Evolutionary conservation across 148 eudicot species (phyloP).

Genomic region (Fagopyrum homotropicum): DNA sequence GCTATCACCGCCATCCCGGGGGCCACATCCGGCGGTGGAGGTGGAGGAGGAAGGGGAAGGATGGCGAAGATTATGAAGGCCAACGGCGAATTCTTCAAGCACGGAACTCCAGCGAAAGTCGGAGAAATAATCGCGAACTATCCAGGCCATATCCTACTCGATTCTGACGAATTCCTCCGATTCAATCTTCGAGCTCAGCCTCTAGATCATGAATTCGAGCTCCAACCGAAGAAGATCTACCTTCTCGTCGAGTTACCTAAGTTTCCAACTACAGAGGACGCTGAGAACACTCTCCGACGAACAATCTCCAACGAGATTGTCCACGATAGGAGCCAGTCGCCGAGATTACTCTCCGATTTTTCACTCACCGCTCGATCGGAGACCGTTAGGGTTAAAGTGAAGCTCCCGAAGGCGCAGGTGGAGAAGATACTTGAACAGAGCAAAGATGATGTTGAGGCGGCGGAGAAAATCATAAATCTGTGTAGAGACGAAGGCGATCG

Average conservation of each 20-base stretch:
- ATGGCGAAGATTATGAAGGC: slow-evolving; percentile 68
- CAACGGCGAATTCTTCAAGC: slow-evolving; percentile 55
- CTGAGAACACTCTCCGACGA: slow-evolving; percentile 20
- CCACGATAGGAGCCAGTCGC: slow-evolving; percentile 28
- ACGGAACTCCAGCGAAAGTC: slow-evolving; percentile 42
- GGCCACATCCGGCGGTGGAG: background rate
- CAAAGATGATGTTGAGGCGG: slow-evolving; percentile 50
- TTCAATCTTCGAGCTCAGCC: slow-evolving; percentile 63
- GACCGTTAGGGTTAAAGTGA: slow-evolving; percentile 42
- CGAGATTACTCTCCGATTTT: slow-evolving; percentile 28
- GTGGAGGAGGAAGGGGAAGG: slow-evolving; percentile 27
- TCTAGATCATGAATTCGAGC: slow-evolving; percentile 24
- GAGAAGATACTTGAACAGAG: slow-evolving; percentile 45
- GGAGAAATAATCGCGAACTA: slow-evolving; percentile 49
- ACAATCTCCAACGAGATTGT: slow-evolving; percentile 25
- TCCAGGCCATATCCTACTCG: slow-evolving; percentile 61
- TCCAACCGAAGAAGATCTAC: slow-evolving; percentile 52
- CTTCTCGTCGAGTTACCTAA: slow-evolving; percentile 62
- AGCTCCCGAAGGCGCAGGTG: slow-evolving; percentile 47
- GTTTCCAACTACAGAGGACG: slow-evolving; percentile 19
- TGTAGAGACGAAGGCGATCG: slow-evolving; percentile 19
- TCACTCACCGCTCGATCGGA: background rate
- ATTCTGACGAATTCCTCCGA: slow-evolving; percentile 40
- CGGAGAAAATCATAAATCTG: slow-evolving; percentile 42
- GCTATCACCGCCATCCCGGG: slow-evolving; percentile 22